Conservation (phyloP, 306 rosid genomes). For the Cotoneaster glaucophyllus region DNA sequence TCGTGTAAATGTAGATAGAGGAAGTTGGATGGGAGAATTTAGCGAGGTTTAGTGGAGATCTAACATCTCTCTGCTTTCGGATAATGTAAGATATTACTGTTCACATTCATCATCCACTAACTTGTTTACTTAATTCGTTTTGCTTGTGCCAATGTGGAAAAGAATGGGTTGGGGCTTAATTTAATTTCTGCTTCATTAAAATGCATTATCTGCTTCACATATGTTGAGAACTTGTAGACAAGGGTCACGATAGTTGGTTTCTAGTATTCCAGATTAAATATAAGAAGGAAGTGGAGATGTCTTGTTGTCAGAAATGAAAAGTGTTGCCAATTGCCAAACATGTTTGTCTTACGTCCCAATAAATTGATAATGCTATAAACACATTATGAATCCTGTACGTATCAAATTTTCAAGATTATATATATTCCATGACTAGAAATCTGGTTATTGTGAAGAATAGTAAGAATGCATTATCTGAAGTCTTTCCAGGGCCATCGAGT, state of each 20-base stretch:
- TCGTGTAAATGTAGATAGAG: constrained; percentile 25
- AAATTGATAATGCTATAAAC: background rate
- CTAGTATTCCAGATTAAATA: background rate
- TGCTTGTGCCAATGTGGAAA: background rate
- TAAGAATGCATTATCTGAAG: background rate
- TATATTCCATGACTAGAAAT: background rate
- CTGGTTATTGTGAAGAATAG: background rate
- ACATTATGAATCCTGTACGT: background rate
- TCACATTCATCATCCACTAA: background rate
- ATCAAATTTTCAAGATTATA: background rate
- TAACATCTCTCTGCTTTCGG: constrained; percentile 25
- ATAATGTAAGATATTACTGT: constrained; percentile 19
- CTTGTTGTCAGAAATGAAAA: background rate
- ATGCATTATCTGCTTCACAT: background rate
- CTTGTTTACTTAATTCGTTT: background rate
- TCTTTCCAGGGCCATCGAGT: background rate
- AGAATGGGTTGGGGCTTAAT: background rate
- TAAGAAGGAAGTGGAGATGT: background rate
- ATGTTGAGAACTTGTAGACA: background rate
- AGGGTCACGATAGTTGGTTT: background rate
- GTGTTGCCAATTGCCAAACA: background rate
- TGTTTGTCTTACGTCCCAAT: background rate
- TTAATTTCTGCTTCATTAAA: background rate
- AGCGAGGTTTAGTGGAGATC: constrained; percentile 23
- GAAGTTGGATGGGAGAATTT: constrained; percentile 41